Evolutionary conservation across 225 moss, liverwort and hornwort genomes (phyloP).

Genomic region (Ulota crispa): DNA sequence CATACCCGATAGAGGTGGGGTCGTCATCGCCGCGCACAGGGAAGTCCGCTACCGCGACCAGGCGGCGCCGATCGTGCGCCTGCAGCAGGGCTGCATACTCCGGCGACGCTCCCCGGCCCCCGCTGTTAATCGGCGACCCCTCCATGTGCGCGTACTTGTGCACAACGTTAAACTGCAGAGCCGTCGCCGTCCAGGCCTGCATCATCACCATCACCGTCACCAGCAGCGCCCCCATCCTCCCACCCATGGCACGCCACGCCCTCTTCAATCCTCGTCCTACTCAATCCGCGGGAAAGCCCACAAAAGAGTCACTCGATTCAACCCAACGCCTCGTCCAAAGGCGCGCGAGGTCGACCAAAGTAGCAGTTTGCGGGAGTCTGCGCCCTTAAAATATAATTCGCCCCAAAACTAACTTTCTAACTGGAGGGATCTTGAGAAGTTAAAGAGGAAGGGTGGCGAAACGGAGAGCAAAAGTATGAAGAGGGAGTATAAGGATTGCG

Average conservation of each 20-base stretch:
- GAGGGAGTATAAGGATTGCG: background rate
- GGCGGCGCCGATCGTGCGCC: conserved; percentile 62
- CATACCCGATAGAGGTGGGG: conserved; percentile 41
- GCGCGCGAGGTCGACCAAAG: background rate
- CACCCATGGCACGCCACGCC: background rate
- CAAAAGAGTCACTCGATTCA: background rate
- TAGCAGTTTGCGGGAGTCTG: background rate
- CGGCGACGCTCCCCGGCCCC: conserved; percentile 37
- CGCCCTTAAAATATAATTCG: background rate
- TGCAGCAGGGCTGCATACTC: conserved; percentile 53
- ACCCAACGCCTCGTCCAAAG: background rate
- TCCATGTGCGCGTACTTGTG: conserved; percentile 44
- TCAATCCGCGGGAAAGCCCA: conserved; percentile 2
- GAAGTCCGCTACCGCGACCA: conserved; percentile 65
- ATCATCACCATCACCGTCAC: background rate
- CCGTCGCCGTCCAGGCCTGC: conserved; percentile 26
- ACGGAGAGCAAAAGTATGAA: background rate
- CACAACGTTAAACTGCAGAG: conserved; percentile 40
- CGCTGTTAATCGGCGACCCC: conserved; percentile 33
- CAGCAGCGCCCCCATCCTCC: conserved; percentile 3
- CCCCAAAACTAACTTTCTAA: background rate
- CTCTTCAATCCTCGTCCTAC: background rate
- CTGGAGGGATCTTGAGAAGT: background rate
- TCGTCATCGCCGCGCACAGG: conserved; percentile 69
- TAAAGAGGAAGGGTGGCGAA: background rate